Base-by-base conservation (phyloP, 129 eudicot genomes). In the Flaveria brownii region DNA sequence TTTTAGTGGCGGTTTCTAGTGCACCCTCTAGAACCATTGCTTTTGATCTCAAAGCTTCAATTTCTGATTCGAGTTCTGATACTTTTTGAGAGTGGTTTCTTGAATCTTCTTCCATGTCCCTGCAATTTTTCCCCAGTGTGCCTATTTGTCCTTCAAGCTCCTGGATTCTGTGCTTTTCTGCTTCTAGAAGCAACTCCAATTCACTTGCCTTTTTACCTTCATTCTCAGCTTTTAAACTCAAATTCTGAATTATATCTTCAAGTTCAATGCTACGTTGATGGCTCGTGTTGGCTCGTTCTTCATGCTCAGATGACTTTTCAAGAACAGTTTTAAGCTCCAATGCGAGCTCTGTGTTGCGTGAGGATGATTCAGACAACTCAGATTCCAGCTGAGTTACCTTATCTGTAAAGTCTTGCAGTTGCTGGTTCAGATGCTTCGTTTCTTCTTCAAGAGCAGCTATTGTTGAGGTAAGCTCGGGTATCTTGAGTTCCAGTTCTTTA, bases 91-190 rank as follows among this genome's bases (percentile, higher is more conserved):
- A 77, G 23, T 81, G 81, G 55, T 77, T 78, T 78, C 62, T 77
- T 1, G 86, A 81, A 64, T 80, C 87, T 72, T 85, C 88, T 73
- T 88, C 98, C 72, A 87, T 78, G 67, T 85, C 83, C 70, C 26
- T 75, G 28, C 86, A 81, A 69, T 90, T 90, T 71, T 80, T 82
- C 75, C 86, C 89, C 26, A 90, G 68, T 41, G 80, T 36, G 61
- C 54, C 80, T 56, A 88, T 69, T 42, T 90, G 91, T 74, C 81
- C 94, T 74, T 90, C 98, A 54, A 90, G 96, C 88, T 89, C 98
- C 81, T 84, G 88, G 63, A 84, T 83, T 82, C 85, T 84, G 26
- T 83, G 49, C 70, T 87, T 92, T 73, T 92, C 96, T 1, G 92
- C 73, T 68, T 86, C 97, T 56, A 89, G 82, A 68, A 89, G 70